Evolutionary conservation across 495 filamentous ascomycete species (phyloP), one percentile per base, ranked within the genome.

Genomic region (Aspergillus sparsus): DNA sequence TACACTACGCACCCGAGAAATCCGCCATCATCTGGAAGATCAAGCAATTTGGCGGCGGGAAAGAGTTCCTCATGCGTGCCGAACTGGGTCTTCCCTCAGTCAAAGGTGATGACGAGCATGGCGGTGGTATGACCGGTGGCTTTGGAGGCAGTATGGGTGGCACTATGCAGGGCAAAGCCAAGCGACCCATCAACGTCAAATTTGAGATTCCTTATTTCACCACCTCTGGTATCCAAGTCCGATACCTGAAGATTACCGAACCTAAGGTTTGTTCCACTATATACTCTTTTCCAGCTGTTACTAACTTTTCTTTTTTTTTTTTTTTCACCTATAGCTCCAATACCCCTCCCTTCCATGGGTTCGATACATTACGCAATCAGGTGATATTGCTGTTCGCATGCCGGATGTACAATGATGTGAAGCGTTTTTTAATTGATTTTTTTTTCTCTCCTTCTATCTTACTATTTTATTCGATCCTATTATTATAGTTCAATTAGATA

Each of bases 151-250:
- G 90, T 68, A 96, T 96, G 90, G 93, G 93, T 50, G 77, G 72
- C 58, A 84, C 83, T 16, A 83, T 79, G 1, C 80, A 79, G 31
- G 89, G 87, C 35, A 96, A 97, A 77, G 87, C 91, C 31, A 98
- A 98, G 82, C 80, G 94, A 60, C 95, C 95, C 2, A 98, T 98
- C 69, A 92, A 89, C 71, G 94, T 99, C 78, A 99, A 98, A 77
- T 99, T 98, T 73, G 95, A 99, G 81, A 98, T 98, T 72, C 95
- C 95, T 33, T 99, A 99, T 74, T 99, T 99, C 72, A 99, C 94
- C 7, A 99, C 94, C 5, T 94, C 89, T 73, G 94, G 94, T 35
- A 99, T 99, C 68, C 94, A 98, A 74, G 95, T 98, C 62, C 86
- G 94, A 58, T 99, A 99, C 71, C 73, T 99, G 76, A 99, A 99